Percentiles rank a stretch among this genome's conserved stretches.
Conservation (phyloP, 768 basidiomycete genomes). For the Lactifluus echinatus region DNA sequence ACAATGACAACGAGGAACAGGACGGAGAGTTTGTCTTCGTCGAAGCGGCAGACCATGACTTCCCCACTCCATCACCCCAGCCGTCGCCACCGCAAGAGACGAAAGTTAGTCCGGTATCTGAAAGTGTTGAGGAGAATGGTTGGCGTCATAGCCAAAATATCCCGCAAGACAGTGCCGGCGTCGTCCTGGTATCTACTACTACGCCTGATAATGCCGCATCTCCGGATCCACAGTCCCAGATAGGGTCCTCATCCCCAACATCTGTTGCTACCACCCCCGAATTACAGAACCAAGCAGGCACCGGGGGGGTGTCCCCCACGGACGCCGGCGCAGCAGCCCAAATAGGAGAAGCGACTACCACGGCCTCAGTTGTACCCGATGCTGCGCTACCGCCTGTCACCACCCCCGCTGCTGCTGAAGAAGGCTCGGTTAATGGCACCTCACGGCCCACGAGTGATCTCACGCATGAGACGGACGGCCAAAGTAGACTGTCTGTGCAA, state of each 20-base stretch:
- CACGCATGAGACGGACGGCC: background rate
- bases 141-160: constrained; percentile 47
- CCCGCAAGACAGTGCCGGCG: constrained; percentile 2
- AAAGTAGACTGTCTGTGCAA: constrained; percentile 37
- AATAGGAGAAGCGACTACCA: background rate
- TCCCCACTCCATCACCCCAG: constrained; percentile 26
- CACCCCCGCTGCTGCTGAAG: background rate
- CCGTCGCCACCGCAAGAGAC: constrained; percentile 67
- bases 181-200: background rate
- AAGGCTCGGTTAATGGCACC: background rate
- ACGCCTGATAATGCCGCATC: constrained; percentile 8
- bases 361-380: background rate
- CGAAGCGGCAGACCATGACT: constrained; percentile 7
- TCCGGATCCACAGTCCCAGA: constrained; percentile 27
- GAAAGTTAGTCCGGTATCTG: constrained; percentile 70
- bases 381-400: background rate
- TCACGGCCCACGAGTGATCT: background rate
- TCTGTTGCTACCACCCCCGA: background rate
- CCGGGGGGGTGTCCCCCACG: background rate
- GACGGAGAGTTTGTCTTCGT: constrained; percentile 1
- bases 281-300: background rate
- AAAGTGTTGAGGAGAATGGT: constrained; percentile 68
- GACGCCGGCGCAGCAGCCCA: background rate
- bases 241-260: background rate
- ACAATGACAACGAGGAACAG: constrained; percentile 34